A percentile compares a stretch with the other conserved stretches of the same genome.
Evolutionary conservation across 345 rosid species (phyloP).

Genomic region (Citrus medica): DNA sequence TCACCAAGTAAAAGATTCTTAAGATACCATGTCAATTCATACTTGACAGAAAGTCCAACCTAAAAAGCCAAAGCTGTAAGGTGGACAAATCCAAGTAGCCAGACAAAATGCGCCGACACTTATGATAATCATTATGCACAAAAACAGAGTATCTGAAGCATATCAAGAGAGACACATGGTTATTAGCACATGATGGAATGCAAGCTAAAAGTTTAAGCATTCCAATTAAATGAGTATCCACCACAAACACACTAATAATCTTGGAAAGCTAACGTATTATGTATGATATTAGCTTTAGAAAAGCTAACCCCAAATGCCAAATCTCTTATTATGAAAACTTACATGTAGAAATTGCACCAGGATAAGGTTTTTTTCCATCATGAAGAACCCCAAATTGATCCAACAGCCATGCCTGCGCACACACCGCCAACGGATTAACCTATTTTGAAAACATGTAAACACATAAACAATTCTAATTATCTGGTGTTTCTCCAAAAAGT

Average conservation of each 20-base stretch:
- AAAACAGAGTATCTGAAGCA: background rate
- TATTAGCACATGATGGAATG: background rate
- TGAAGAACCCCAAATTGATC: slow-evolving; percentile 99
- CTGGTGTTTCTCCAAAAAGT: no score
- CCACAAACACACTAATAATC: background rate
- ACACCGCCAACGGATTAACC: slow-evolving; percentile 1
- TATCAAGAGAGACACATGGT: background rate
- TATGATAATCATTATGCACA: background rate
- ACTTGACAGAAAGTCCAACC: background rate
- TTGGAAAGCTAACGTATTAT: background rate
- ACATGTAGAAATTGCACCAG: slow-evolving; percentile 86
- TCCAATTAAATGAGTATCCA: background rate
- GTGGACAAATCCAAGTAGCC: no score
- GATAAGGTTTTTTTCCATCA: slow-evolving; percentile 88
- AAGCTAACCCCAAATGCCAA: slow-evolving; percentile 9
- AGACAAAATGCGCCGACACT: background rate
- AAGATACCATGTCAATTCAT: slow-evolving; percentile 5
- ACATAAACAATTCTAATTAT: background rate
- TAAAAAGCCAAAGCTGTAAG: background rate
- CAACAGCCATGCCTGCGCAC: slow-evolving; percentile 79
- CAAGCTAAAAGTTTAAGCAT: background rate
- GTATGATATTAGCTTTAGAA: background rate
- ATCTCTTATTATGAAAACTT: slow-evolving; percentile 34
- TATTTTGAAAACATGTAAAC: background rate
- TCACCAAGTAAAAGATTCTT: slow-evolving; percentile 18